Evolutionary conservation across 495 filamentous ascomycete species (phyloP).

Genomic region (Tuber microsphaerosporum): DNA sequence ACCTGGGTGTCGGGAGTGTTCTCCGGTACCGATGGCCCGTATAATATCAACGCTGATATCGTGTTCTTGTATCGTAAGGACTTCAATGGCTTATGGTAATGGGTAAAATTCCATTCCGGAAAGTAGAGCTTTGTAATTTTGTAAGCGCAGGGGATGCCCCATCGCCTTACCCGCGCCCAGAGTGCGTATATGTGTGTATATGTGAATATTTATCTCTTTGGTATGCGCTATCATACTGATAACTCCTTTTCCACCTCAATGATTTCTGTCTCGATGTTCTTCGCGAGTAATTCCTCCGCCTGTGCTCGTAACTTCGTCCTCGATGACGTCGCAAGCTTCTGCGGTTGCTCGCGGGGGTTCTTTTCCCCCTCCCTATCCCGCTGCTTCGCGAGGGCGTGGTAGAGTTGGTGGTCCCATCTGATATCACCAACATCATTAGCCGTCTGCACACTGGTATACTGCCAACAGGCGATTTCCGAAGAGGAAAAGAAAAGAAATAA

Average conservation of each 20-base stretch:
- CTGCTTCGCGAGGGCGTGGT: slow-evolving; percentile 44
- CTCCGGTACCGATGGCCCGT: background rate
- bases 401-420: slow-evolving; percentile 52
- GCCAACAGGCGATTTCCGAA: slow-evolving; percentile 33
- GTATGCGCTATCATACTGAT: slow-evolving; percentile 7
- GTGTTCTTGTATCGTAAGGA: background rate
- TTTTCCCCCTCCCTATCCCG: slow-evolving; percentile 36
- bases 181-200: background rate
- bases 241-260: slow-evolving; percentile 41
- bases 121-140: background rate
- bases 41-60: background rate
- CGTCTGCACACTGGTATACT: background rate
- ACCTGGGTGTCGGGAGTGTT: background rate
- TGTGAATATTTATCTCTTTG: background rate
- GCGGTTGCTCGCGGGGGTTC: slow-evolving; percentile 35
- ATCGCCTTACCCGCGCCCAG: background rate
- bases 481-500: slow-evolving; percentile 7
- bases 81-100: background rate
- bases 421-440: slow-evolving; percentile 32
- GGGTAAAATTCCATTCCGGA: background rate
- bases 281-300: slow-evolving; percentile 52
- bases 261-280: slow-evolving; percentile 43
- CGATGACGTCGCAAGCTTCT: slow-evolving; percentile 40
- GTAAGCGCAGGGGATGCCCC: background rate
- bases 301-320: slow-evolving; percentile 48